A percentile compares a stretch with the other conserved stretches of the same genome.
Conservation (phyloP, 108 stramenopile species). For the Cyclostephanos tholiformis region DNA sequence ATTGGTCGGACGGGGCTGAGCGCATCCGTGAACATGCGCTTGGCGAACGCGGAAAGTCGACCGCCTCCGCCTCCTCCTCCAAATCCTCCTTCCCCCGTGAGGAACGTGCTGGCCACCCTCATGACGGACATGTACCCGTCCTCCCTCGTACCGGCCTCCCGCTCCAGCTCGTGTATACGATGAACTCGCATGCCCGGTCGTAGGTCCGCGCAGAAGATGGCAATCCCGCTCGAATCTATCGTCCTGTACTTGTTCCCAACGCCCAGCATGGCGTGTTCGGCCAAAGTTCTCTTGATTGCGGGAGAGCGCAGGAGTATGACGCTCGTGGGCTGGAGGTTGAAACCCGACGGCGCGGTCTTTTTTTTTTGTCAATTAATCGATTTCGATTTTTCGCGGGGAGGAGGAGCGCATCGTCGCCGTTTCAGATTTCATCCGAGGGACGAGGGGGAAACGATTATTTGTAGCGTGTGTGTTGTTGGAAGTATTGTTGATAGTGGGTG, state of each 20-base stretch:
- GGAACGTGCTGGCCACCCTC: conserved; percentile 67
- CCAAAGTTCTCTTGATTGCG: conserved; percentile 52
- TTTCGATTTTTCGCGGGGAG: not conserved
- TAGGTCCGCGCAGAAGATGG: conserved; percentile 77
- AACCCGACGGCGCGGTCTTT: conserved; percentile 79
- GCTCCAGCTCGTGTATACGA: conserved; percentile 68
- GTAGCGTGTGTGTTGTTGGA: too few species aligned
- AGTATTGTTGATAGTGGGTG: too few species aligned
- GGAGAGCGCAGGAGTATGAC: conserved; percentile 66
- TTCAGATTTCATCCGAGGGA: not conserved
- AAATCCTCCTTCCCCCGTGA: conserved; percentile 73
- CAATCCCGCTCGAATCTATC: conserved; percentile 69
- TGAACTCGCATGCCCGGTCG: conserved; percentile 70
- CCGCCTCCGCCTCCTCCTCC: conserved; percentile 6
- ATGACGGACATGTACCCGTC: conserved; percentile 67
- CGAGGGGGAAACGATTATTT: too few species aligned
- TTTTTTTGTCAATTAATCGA: not conserved
- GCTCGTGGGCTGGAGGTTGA: conserved; percentile 88
- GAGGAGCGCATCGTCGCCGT: not conserved
- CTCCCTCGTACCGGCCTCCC: conserved; percentile 45
- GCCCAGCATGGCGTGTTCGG: conserved; percentile 77
- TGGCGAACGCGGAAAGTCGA: conserved; percentile 64
- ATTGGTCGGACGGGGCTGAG: conserved; percentile 66
- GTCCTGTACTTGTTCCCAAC: conserved; percentile 75
- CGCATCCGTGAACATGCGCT: conserved; percentile 53